Percentiles rank a stretch among this genome's conserved stretches.
These are phyloP conservation scores for Ogataea nitratoaversa DNA, from an alignment of 805 yeast genomes.

Conservation along the genomic window DNA sequence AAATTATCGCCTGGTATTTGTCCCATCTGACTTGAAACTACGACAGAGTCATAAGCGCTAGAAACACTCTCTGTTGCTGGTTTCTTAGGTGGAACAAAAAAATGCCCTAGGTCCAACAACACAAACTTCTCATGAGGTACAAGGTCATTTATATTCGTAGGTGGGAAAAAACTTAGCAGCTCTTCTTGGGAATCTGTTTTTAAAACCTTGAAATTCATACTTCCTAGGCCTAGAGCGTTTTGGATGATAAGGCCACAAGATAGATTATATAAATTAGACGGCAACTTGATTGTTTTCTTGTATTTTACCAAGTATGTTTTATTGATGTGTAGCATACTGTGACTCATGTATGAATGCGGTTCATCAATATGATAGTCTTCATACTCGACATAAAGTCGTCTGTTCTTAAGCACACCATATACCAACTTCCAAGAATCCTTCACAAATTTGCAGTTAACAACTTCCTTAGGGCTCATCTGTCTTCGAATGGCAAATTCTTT, in stretches of 20 bases:
- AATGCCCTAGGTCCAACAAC: conserved; percentile 47
- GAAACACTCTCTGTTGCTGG: conserved; percentile 1
- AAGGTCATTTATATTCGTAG: conserved; percentile 52
- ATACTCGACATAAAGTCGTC: conserved; percentile 48
- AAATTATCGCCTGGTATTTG: conserved; percentile 19
- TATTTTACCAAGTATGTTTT: conserved; percentile 47
- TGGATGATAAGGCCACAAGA: conserved; percentile 50
- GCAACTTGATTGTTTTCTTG: conserved; percentile 39
- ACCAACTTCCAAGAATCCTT: conserved; percentile 55
- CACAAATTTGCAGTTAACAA: conserved; percentile 30
- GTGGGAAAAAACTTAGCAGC: conserved; percentile 47
- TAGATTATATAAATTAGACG: conserved; percentile 47
- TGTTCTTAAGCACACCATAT: conserved; percentile 46
- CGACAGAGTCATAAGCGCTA: not conserved
- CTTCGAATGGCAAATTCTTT: conserved; percentile 11
- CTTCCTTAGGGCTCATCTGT: conserved; percentile 15
- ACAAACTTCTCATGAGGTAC: conserved; percentile 50
- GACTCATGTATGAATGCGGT: conserved; percentile 37
- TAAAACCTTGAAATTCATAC: conserved; percentile 48
- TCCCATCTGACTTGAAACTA: not conserved
- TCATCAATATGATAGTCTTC: conserved; percentile 39
- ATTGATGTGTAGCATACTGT: conserved; percentile 40
- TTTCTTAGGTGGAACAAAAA: conserved; percentile 26
- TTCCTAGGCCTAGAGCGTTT: conserved; percentile 53
- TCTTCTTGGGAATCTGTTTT: conserved; percentile 28